Percentiles rank a stretch among this genome's conserved stretches.
Evolutionary conservation across 495 filamentous ascomycete species (phyloP).

Genomic region (Cryomyces minteri): DNA sequence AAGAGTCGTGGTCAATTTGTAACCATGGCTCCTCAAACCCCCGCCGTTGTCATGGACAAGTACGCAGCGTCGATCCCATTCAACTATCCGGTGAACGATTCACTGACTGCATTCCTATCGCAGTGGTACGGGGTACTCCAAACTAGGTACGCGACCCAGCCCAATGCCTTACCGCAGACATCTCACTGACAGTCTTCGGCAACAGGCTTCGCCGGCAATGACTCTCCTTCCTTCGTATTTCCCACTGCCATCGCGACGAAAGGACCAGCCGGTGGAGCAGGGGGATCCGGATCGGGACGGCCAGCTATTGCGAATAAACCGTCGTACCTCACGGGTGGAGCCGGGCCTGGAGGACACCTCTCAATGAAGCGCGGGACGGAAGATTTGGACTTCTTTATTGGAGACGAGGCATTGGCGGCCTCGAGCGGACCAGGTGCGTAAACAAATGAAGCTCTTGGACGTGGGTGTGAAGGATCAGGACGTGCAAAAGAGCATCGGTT

Average conservation of each 20-base stretch:
- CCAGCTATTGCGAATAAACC: conserved; percentile 88
- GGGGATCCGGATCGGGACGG: conserved; percentile 63
- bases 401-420: conserved; percentile 82
- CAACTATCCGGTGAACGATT: not conserved
- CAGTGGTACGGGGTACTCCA: conserved; percentile 97
- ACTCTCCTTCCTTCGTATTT: conserved; percentile 97
- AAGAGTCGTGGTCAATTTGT: too few species aligned
- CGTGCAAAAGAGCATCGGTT: not conserved
- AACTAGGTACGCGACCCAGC: conserved; percentile 51
- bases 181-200: conserved; percentile 2
- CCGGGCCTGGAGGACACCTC: conserved; percentile 62
- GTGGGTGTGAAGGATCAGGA: not conserved
- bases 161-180: conserved; percentile 8
- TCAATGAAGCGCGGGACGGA: conserved; percentile 90
- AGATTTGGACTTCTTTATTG: conserved; percentile 97
- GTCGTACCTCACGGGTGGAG: conserved; percentile 81
- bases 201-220: conserved; percentile 93
- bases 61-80: conserved; percentile 31
- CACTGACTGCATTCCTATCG: conserved; percentile 1
- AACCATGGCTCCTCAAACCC: conserved; percentile 86
- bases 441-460: not conserved
- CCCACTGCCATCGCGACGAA: conserved; percentile 97
- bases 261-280: conserved; percentile 46
- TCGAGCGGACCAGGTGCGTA: conserved; percentile 57
- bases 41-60: conserved; percentile 99